Percentiles rank a stretch among this genome's conserved stretches.
Conservation (phyloP, 176 grass and related monocot species). For the Rhynchospora breviuscula region DNA sequence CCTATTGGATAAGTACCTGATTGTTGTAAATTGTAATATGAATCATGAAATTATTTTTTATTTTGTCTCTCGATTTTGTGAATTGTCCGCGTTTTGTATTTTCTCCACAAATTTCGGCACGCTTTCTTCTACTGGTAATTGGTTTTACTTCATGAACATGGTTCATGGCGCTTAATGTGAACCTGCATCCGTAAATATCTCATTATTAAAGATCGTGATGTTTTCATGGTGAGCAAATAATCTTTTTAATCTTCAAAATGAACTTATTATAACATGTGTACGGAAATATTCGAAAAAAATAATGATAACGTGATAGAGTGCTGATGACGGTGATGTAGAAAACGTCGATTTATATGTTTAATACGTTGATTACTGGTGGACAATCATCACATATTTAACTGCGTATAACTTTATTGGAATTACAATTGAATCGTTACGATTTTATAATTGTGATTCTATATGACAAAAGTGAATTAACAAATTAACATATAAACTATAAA, state of each 20-base stretch:
- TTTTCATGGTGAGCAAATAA: neutral
- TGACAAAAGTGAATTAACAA: no score
- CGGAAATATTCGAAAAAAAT: neutral
- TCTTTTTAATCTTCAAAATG: neutral
- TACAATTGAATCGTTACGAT: no score
- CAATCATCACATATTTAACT: no score
- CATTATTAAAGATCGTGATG: neutral
- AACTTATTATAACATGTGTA: neutral
- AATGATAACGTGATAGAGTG: neutral
- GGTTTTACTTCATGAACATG: neutral
- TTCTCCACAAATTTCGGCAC: neutral
- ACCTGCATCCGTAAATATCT: neutral
- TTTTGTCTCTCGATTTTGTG: neutral
- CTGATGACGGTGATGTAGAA: neutral
- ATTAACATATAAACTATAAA: no score
- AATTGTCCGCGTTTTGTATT: slow-evolving; percentile 6
- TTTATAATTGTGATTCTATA: no score
- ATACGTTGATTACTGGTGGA: neutral
- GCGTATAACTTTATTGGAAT: no score
- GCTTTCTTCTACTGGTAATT: neutral
- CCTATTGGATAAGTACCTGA: neutral
- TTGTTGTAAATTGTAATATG: neutral
- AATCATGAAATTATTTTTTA: neutral
- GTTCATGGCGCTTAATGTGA: neutral
- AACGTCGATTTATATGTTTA: neutral